Base-by-base conservation (phyloP, 148 eudicot genomes). In the Fagopyrum esculentum region DNA sequence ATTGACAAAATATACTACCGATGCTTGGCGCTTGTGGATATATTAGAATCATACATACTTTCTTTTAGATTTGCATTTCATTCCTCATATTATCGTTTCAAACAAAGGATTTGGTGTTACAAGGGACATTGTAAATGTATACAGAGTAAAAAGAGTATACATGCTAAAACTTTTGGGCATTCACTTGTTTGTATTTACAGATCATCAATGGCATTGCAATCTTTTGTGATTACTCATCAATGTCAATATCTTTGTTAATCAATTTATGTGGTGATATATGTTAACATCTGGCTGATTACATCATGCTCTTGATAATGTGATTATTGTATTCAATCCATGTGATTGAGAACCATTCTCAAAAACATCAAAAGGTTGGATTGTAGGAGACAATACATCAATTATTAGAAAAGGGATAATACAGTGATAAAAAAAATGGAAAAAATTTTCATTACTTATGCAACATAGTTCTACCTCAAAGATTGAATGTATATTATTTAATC, bases 51-150 rank as follows among this genome's bases (percentile, higher is more conserved):
- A 35, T 35, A 35, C 0, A 35, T 26, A 19, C 0, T 60, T 5
- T 63, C 19, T 66, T 40, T 35, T 66, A 66, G 46, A 19, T 66
- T 66, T 66, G 63, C 47, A 6, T 13, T 40, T 66, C 19, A 15
- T 66, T 66, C 70, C 43, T 61, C 69, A 30, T 29, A 0, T 61
- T 43, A 43, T n/a, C 17, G 1, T 13, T 29, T 29, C 43, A 30
- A 63, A 29, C 12, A 55, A 55, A 12, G 60, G 60, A n/a, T 19
- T 55, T 15, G 22, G 5, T 55, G 13, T 8, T 49, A 6, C 16
- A 55, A 55, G 60, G 64, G 35, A 7, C n/a, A 59, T 19, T 59
- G 35, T 59, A 66, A 66, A 40, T 46, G 47, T 66, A 66, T 66
- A 66, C 47, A 66, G 71, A 46, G 40, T 35, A 35, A 35, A 40